phyloP scores from a whole-genome alignment of 768 basidiomycete genomes.

The Tricholoma sp. region DNA sequence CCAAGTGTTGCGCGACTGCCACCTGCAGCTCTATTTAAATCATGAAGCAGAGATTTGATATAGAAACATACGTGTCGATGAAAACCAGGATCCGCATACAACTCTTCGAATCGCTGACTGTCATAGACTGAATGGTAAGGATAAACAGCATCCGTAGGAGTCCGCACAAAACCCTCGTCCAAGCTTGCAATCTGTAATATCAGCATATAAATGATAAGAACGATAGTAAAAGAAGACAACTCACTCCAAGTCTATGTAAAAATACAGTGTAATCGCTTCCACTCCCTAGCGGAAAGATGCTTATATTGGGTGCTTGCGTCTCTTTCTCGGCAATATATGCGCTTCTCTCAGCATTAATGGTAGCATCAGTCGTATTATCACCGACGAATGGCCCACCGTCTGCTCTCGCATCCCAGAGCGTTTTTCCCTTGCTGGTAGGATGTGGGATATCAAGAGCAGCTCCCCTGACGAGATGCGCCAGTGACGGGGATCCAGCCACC shows the following conservation, averaged over 20 bases:
- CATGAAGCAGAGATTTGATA: neutral
- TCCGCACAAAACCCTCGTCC: conserved; percentile 35
- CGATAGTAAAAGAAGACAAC: conserved; percentile 7
- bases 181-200: conserved; percentile 34
- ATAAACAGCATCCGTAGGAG: conserved; percentile 57
- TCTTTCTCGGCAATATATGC: conserved; percentile 33
- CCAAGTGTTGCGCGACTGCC: conserved; percentile 63
- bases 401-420: conserved; percentile 73
- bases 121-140: conserved; percentile 82
- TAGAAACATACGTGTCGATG: conserved; percentile 53
- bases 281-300: conserved; percentile 62
- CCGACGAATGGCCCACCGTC: conserved; percentile 53
- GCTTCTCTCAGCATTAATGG: conserved; percentile 38
- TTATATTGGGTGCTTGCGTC: conserved; percentile 28
- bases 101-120: conserved; percentile 64
- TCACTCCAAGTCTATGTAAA: conserved; percentile 62
- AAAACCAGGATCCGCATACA: conserved; percentile 75
- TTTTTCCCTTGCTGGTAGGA: conserved; percentile 56
- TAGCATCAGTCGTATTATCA: conserved; percentile 9
- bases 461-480: conserved; percentile 67
- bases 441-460: conserved; percentile 72
- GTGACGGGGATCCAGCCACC: conserved; percentile 67
- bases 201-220: neutral
- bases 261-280: conserved; percentile 94
- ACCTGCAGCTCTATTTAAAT: conserved; percentile 30